Evolutionary conservation across 192 early-diverging fungal genomes (phyloP).

Genomic region (Backusella tuberculispora): DNA sequence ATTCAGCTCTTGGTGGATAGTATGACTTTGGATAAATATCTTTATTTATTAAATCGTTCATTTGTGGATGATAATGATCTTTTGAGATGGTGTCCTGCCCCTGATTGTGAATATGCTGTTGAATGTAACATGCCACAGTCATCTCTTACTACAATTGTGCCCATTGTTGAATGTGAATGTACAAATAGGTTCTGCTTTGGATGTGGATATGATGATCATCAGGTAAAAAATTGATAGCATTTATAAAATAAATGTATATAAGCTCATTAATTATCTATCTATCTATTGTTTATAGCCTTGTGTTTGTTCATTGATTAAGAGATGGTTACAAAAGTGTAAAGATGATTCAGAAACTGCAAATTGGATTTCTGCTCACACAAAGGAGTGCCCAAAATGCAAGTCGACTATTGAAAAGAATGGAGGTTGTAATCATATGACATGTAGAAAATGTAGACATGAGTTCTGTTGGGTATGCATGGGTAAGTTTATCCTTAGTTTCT

Average conservation of each 20-base stretch:
- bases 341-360: slow-evolving; percentile 99
- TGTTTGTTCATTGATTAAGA: slow-evolving; percentile 63
- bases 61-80: slow-evolving; percentile 90
- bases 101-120: slow-evolving; percentile 93
- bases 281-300: slow-evolving; percentile 61
- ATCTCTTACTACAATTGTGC: slow-evolving; percentile 72
- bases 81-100: slow-evolving; percentile 93
- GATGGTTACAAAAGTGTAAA: slow-evolving; percentile 87
- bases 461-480: slow-evolving; percentile 99
- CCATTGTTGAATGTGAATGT: slow-evolving; percentile 86
- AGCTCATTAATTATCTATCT: not conserved
- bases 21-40: slow-evolving; percentile 62
- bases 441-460: slow-evolving; percentile 95
- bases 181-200: slow-evolving; percentile 90
- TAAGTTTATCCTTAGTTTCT: not conserved
- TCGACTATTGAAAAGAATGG: slow-evolving; percentile 99
- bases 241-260: not conserved
- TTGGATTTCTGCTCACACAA: slow-evolving; percentile 94
- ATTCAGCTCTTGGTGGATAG: slow-evolving; percentile 70
- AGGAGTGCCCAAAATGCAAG: slow-evolving; percentile 95
- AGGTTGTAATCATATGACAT: slow-evolving; percentile 99
- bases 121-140: slow-evolving; percentile 83
- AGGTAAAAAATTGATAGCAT: slow-evolving; percentile 40
- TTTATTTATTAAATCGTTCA: slow-evolving; percentile 76
- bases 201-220: slow-evolving; percentile 81